Conservation (phyloP, 176 grass and related monocot genomes). For the Paspalum vaginatum region DNA sequence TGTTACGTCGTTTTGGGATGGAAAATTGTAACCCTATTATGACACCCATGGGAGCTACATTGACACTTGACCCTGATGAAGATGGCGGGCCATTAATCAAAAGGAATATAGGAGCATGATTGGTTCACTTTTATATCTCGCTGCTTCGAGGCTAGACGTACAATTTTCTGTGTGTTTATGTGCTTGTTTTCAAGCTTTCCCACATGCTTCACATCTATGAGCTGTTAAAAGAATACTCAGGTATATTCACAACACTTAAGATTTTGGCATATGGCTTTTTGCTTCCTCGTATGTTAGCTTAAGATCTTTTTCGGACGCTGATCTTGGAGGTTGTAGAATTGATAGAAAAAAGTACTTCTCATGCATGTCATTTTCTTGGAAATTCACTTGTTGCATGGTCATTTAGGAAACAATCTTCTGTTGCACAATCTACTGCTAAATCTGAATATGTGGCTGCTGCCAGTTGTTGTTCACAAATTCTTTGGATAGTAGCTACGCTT, state of each 20-base stretch:
- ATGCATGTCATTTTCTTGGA: not conserved
- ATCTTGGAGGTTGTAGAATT: not conserved
- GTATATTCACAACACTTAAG: not conserved
- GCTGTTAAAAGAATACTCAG: not conserved
- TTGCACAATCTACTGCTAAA: too few relatives aligned
- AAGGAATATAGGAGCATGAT: not conserved
- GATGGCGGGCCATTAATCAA: not conserved
- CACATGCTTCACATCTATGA: not conserved
- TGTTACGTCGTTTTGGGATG: not conserved
- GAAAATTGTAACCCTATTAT: not conserved
- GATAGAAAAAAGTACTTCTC: not conserved
- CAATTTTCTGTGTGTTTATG: not conserved
- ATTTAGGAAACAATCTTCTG: too few relatives aligned
- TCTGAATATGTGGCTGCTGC: too few relatives aligned
- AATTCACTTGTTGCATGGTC: not conserved
- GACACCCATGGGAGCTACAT: not conserved
- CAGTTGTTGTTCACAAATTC: not conserved
- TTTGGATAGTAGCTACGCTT: not conserved
- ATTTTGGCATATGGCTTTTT: slow-evolving; percentile 2
- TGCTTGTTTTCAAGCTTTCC: slow-evolving; percentile 10
- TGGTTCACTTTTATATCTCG: slow-evolving; percentile 3
- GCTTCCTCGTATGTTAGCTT: not conserved
- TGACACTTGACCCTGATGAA: not conserved
- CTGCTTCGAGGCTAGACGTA: not conserved
- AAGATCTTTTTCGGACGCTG: not conserved